Base-by-base conservation (phyloP, 2,329 filamentous ascomycete species). In the Sphaerulina musiva region DNA sequence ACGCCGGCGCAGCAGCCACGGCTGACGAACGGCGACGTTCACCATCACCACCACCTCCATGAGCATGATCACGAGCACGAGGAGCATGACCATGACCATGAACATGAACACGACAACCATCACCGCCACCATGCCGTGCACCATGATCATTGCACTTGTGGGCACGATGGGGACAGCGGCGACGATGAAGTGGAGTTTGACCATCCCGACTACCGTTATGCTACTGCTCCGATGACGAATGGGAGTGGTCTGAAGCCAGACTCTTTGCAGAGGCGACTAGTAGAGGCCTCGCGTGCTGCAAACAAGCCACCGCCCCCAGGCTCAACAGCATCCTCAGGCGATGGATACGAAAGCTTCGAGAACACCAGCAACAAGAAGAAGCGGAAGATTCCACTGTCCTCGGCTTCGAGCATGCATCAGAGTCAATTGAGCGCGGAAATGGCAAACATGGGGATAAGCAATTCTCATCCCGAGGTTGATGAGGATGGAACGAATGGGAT, bases 331-430 rank as follows among this genome's bases (percentile, higher is more conserved):
- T 89, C 88, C 10, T 83, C 85, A 23, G 79, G 82, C 9, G 92
- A 97, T 69, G 90, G 91, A 11, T 97, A 97, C 70, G 93, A 98
- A 70, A 93, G 89, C 6, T 95, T 96, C 65, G 93, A 98, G 72
- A 97, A 97, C 66, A 95, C 89, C 36, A 97, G 95, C 71, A 98
- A 98, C 70, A 98, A 98, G 74, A 98, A 97, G 77, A 97, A 98
- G 73, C 82, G 93, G 62, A 98, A 98, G 74, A 97, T 98, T 38
- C 93, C 93, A 0, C 90, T 90, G 0, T 89, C 89, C 8, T 87
- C 88, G 14, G 87, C 88, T 64, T 77, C 83, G 11, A 80, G 74
- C 51, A 73, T 77, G 58, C 80, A 83, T 66, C 77, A 83, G 59
- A 76, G 77, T 59, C 74, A 76, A 53, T 71, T 87, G 48, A 82